These are phyloP conservation scores for Backusella liffmaniae DNA, from an alignment of 192 early-diverging fungal genomes.

Conservation along the genomic window DNA sequence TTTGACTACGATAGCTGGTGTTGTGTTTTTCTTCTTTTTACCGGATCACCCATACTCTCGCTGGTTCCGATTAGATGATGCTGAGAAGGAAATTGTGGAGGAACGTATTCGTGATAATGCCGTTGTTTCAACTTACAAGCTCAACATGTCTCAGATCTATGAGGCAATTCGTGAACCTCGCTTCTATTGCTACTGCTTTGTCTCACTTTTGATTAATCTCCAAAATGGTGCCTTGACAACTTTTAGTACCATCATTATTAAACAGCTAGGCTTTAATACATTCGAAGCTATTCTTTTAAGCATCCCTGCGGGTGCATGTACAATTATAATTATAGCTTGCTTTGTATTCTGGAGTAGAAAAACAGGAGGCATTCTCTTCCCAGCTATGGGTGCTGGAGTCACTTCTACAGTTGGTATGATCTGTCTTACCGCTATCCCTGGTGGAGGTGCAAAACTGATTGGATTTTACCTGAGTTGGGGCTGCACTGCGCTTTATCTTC, in stretches of 20 bases:
- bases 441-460: neutral
- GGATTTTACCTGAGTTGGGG: slow-evolving; percentile 18
- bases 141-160: slow-evolving; percentile 17
- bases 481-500: slow-evolving; percentile 1
- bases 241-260: slow-evolving; percentile 12
- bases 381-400: neutral
- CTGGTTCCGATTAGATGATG: slow-evolving; percentile 14
- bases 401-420: neutral
- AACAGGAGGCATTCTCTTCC: neutral
- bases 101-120: slow-evolving; percentile 28
- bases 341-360: neutral
- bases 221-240: slow-evolving; percentile 24
- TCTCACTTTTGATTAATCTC: slow-evolving; percentile 17
- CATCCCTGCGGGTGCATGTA: neutral
- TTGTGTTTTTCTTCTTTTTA: slow-evolving; percentile 29
- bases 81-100: slow-evolving; percentile 28
- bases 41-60: slow-evolving; percentile 17
- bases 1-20: slow-evolving; percentile 16
- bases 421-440: neutral
- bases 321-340: neutral
- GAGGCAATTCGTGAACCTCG: slow-evolving; percentile 27
- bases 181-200: slow-evolving; percentile 10
- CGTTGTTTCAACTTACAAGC: slow-evolving; percentile 6
- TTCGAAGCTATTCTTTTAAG: slow-evolving; percentile 14
- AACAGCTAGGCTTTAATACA: neutral